A percentile compares a stretch with the other conserved stretches of the same genome.
Evolutionary conservation across 2,329 filamentous ascomycete genomes (phyloP).

Genomic region (Aaosphaeria pasadenensis): DNA sequence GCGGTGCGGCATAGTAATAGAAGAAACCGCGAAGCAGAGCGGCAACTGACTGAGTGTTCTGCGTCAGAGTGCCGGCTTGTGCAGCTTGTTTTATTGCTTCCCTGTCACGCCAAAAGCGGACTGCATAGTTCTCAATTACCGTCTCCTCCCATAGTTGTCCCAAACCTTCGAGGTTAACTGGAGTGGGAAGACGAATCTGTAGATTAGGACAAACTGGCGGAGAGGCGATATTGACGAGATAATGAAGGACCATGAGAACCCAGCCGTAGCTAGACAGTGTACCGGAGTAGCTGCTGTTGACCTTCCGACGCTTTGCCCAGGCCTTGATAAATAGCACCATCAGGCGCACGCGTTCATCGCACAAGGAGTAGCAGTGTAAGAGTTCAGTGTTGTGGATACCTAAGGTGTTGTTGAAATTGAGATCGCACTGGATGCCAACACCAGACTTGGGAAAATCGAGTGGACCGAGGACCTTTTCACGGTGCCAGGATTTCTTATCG

Average conservation of each 20-base stretch:
- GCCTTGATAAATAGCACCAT: slow-evolving; percentile 86
- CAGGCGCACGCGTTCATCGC: slow-evolving; percentile 72
- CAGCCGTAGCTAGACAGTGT: slow-evolving; percentile 89
- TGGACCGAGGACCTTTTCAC: slow-evolving; percentile 46
- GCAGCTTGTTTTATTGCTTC: slow-evolving; percentile 64
- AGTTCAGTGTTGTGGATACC: slow-evolving; percentile 81
- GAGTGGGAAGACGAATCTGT: slow-evolving; percentile 52
- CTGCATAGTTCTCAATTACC: slow-evolving; percentile 62
- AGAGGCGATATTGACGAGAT: slow-evolving; percentile 75
- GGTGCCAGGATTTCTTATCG: slow-evolving; percentile 38
- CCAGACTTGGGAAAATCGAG: slow-evolving; percentile 76
- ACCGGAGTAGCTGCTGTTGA: slow-evolving; percentile 83
- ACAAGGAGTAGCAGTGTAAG: slow-evolving; percentile 77
- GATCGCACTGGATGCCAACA: slow-evolving; percentile 83
- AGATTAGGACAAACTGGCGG: slow-evolving; percentile 85
- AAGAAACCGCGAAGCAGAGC: slow-evolving; percentile 79
- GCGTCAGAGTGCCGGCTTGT: slow-evolving; percentile 56
- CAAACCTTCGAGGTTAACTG: slow-evolving; percentile 8
- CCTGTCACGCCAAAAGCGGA: slow-evolving; percentile 78
- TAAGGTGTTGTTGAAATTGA: slow-evolving; percentile 85
- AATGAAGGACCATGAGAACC: slow-evolving; percentile 88
- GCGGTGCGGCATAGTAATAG: slow-evolving; percentile 72
- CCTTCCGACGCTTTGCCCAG: slow-evolving; percentile 81
- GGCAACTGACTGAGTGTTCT: slow-evolving; percentile 69
- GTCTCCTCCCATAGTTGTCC: slow-evolving; percentile 40